Evolutionary conservation across 169 alveolate genomes (phyloP), one percentile per base, ranked within the genome.

Genomic region (Cryptosporidium ubiquitum): DNA sequence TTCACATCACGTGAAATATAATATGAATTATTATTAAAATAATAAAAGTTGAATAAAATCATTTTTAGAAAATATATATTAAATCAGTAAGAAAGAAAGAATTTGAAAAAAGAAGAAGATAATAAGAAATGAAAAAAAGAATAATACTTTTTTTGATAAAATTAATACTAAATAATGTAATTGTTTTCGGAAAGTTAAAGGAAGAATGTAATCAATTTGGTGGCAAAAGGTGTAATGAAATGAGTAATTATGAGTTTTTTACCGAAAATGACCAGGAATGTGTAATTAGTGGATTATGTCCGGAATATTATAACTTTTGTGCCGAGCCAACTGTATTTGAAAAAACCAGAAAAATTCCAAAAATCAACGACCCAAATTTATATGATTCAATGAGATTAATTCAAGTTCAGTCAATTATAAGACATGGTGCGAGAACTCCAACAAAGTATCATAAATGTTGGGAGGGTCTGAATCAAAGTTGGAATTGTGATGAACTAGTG

Each of bases 351-450:
- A 61, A 40, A 49, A 79, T 79, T 2, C 89, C 89, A 29, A 64
- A 44, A 79, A 39, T 79, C 4, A 61, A 49, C 5, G 52, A 23
- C 1, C 14, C 31, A 64, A 39, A 23, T n/a, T n/a, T 57, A 31
- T 61, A 42, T 26, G 37, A 61, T 23, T 33, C 73, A 16, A 10
- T 79, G 29, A 73, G 61, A 16, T 42, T 79, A 40, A 61, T 79
- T 58, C 89, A 79, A 26, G 89, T 79, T 26, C 89, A 79, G 33
- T 61, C 89, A 37, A 79, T 79, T 26, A 79, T 79, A 40, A 58
- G 89, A 20, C 89, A 79, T 29, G 89, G 89, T 0, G 89, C 89
- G 5, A 79, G 89, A 64, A 79, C 89, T 79, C 89, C 89, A 40
- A 79, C 89, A n/a, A 79, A 64, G 74, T 64, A 61, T 37, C 89